Conservation (phyloP, 1,284 basidiomycete genomes). For the Sphaerobolus stellatus region DNA sequence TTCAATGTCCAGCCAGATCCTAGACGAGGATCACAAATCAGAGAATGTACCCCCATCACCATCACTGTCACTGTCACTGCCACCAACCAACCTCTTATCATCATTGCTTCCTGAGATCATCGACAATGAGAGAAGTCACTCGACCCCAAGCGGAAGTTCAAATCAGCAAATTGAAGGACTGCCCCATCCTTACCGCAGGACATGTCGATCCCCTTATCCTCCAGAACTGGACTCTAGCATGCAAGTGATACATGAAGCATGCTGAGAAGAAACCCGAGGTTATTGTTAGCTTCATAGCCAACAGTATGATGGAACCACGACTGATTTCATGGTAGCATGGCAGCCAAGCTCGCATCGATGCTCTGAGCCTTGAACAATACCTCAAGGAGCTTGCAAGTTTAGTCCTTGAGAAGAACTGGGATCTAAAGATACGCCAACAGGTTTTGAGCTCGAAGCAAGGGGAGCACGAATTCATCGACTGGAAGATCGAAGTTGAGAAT, state of each 20-base stretch:
- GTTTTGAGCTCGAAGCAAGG: not conserved
- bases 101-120: too few relatives aligned
- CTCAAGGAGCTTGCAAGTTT: not conserved
- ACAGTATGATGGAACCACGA: not conserved
- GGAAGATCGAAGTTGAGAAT: not conserved
- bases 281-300: not conserved
- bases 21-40: too few relatives aligned
- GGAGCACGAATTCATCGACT: not conserved
- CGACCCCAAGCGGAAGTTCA: too few relatives aligned
- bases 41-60: too few relatives aligned
- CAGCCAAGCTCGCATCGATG: constrained; percentile 16
- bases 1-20: too few relatives aligned
- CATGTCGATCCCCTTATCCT: not conserved
- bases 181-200: not conserved
- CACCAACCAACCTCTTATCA: too few relatives aligned
- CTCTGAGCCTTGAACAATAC: constrained; percentile 9
- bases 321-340: not conserved
- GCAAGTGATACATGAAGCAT: not conserved
- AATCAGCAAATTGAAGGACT: not conserved
- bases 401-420: not conserved
- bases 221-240: not conserved
- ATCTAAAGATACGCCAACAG: not conserved
- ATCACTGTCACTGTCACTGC: too few relatives aligned
- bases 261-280: not conserved
- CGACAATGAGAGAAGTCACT: too few relatives aligned